Evolutionary conservation across 495 filamentous ascomycete species (phyloP).

Genomic region (Penicillium coffeae): DNA sequence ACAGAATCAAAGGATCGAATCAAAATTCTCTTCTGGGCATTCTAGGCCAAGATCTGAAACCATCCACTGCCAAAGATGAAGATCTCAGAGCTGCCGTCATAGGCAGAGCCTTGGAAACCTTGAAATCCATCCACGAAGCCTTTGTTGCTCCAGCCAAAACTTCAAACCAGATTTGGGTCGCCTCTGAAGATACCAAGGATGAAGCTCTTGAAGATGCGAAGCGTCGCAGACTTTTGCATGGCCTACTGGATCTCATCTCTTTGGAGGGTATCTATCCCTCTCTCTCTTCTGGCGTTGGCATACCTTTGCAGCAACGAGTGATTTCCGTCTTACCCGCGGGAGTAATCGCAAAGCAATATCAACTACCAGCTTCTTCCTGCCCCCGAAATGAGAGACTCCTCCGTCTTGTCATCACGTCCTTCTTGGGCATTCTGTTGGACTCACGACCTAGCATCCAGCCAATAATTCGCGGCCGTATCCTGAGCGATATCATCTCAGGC

Average conservation of each 20-base stretch:
- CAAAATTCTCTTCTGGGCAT: constrained; percentile 40
- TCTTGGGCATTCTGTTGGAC: constrained; percentile 33
- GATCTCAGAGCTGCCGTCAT: constrained; percentile 27
- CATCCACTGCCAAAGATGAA: constrained; percentile 5
- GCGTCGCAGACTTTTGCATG: constrained; percentile 44
- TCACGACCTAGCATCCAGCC: constrained; percentile 35
- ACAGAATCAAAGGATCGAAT: constrained; percentile 34
- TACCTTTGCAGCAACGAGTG: constrained; percentile 52
- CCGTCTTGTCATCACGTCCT: constrained; percentile 20
- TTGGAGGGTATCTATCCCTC: constrained; percentile 56
- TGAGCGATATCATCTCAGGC: constrained; percentile 44
- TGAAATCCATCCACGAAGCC: constrained; percentile 34
- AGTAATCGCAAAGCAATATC: constrained; percentile 39
- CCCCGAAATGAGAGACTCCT: constrained; percentile 33
- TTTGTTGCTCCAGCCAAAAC: constrained; percentile 28
- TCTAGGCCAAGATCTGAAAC: constrained; percentile 11
- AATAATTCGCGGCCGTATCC: constrained; percentile 38
- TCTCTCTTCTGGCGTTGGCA: constrained; percentile 49
- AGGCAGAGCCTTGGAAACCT: constrained; percentile 33
- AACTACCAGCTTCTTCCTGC: constrained; percentile 8
- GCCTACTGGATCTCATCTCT: constrained; percentile 50
- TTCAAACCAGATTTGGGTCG: constrained; percentile 2
- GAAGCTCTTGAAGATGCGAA: constrained; percentile 38
- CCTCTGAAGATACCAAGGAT: constrained; percentile 18
- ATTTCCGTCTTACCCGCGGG: constrained; percentile 47